These are phyloP conservation scores for Penicillium palitans DNA, from an alignment of 2,329 filamentous ascomycete genomes.

Conservation along the genomic window DNA sequence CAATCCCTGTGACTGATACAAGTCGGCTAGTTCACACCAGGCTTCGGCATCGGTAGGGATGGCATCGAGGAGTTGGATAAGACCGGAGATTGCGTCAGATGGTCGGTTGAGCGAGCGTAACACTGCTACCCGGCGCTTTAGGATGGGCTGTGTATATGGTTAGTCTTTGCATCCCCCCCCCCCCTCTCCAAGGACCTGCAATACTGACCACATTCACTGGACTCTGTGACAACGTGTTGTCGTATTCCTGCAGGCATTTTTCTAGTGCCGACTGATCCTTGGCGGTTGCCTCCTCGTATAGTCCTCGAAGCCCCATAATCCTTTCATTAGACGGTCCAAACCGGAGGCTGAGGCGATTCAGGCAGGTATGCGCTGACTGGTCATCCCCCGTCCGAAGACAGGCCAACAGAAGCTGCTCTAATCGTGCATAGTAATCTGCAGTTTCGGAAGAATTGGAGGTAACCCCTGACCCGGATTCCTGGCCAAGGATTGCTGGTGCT, in stretches of 20 bases:
- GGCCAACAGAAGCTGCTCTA: constrained; percentile 83
- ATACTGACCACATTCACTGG: constrained; percentile 73
- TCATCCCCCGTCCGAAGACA: constrained; percentile 85
- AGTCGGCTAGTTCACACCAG: constrained; percentile 86
- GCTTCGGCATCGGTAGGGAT: constrained; percentile 88
- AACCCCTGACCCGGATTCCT: constrained; percentile 51
- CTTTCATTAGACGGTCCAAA: constrained; percentile 85
- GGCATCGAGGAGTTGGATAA: constrained; percentile 75
- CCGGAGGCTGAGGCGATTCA: constrained; percentile 72
- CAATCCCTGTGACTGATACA: constrained; percentile 78
- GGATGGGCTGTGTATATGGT: constrained; percentile 63
- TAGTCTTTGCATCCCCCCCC: constrained; percentile 26
- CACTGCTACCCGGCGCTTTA: constrained; percentile 80
- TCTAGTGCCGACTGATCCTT: constrained; percentile 65
- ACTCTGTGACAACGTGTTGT: constrained; percentile 70
- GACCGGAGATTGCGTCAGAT: constrained; percentile 70
- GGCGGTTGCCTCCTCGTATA: constrained; percentile 82
- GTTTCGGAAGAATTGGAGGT: constrained; percentile 63
- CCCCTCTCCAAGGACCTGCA: background rate
- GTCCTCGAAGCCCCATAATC: constrained; percentile 76
- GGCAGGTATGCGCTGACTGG: constrained; percentile 69
- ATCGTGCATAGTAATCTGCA: constrained; percentile 76
- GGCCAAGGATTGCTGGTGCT: constrained; percentile 42
- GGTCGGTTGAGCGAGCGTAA: constrained; percentile 70
- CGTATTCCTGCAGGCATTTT: constrained; percentile 72